These are phyloP conservation scores for Saturnispora galanensis DNA, from an alignment of 805 yeast genomes.

Conservation along the genomic window DNA sequence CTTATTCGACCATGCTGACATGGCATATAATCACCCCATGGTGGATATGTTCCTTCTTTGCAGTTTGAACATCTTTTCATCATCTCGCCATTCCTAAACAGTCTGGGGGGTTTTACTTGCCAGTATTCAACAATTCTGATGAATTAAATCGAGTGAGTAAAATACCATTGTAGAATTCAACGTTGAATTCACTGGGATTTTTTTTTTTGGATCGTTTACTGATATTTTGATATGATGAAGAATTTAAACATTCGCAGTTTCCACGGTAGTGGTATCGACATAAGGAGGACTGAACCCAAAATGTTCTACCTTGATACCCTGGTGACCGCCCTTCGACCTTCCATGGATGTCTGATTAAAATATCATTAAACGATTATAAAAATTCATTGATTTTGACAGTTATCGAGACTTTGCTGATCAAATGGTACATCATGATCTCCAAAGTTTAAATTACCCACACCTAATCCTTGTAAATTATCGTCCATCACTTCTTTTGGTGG, in stretches of 20 bases:
- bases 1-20: constrained; percentile 91
- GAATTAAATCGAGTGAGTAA: background rate
- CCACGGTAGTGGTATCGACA: constrained; percentile 80
- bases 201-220: background rate
- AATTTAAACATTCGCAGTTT: constrained; percentile 87
- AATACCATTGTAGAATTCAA: too few species aligned
- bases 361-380: background rate
- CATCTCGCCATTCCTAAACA: constrained; percentile 22
- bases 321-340: constrained; percentile 83
- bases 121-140: constrained; percentile 67
- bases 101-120: constrained; percentile 65
- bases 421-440: constrained; percentile 45
- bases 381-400: constrained; percentile 36
- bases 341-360: constrained; percentile 85
- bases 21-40: constrained; percentile 48
- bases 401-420: constrained; percentile 44
- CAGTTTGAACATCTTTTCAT: constrained; percentile 25
- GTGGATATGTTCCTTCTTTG: constrained; percentile 22
- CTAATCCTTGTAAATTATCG: constrained; percentile 33
- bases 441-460: constrained; percentile 23
- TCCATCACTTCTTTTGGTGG: constrained; percentile 66
- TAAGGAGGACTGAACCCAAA: constrained; percentile 51
- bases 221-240: constrained; percentile 52
- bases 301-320: constrained; percentile 47
- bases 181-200: background rate